A percentile compares a stretch with the other conserved stretches of the same genome.
phyloP scores from a whole-genome alignment of 306 rosid species.

The Rosa persica region DNA sequence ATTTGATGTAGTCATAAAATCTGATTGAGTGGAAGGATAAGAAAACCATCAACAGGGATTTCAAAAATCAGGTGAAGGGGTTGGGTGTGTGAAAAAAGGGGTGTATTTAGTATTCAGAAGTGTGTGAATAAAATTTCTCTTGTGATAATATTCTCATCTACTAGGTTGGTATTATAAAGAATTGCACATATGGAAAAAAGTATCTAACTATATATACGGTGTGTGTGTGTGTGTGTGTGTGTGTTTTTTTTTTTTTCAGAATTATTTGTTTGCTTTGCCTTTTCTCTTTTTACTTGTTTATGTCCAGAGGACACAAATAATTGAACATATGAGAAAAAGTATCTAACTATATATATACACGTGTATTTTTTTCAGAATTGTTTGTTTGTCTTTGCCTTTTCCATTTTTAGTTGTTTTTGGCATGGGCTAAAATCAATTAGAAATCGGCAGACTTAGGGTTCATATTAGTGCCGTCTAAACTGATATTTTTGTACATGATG shows the following conservation, averaged over 20 bases:
- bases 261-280: neutral
- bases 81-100: too few relatives aligned
- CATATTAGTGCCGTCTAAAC: neutral
- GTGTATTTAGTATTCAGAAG: too few relatives aligned
- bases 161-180: neutral
- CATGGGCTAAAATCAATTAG: neutral
- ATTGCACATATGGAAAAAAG: neutral
- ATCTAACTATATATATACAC: neutral
- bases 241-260: neutral
- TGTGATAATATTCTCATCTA: neutral
- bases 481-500: neutral
- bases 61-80: too few relatives aligned
- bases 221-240: too few relatives aligned
- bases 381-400: neutral
- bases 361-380: neutral
- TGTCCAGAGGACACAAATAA: neutral
- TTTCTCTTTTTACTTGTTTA: neutral
- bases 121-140: too few relatives aligned
- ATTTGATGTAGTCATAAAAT: too few relatives aligned
- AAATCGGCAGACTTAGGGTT: neutral
- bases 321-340: neutral
- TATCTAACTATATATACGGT: neutral
- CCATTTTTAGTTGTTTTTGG: neutral
- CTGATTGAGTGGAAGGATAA: too few relatives aligned
- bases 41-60: too few relatives aligned